Evolutionary conservation across 148 eudicot species (phyloP), one percentile per base, ranked within the genome.

Genomic region (Rhododendron simsii): DNA sequence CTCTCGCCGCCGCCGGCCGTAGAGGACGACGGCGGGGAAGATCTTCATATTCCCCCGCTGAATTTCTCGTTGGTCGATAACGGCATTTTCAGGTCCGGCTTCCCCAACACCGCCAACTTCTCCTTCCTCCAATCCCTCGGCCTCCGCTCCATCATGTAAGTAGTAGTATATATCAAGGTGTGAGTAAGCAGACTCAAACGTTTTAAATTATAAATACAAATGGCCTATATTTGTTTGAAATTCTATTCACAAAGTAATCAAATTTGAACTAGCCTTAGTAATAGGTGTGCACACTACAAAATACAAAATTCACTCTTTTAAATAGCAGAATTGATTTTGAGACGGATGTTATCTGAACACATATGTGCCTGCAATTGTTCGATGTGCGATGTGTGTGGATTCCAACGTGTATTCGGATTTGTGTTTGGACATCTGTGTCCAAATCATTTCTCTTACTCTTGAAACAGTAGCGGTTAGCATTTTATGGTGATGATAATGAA

Each of bases 81-180:
- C 82, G 99, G 98, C 88, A 89, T 96, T 61, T 96, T 91, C 83
- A 91, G 99, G 37, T 96, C 99, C 14, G 98, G 99, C 6, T 96
- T 95, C 78, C 99, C 99, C 0, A 94, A 95, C 73, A 71, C 84
- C 18, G 83, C 92, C 63, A 95, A 96, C 87, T 94, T 96, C 90
- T 41, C 93, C 75, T 94, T 94, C 81, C 90, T 96, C 16, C 92
- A 96, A 85, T 88, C 98, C 74, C 89, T 96, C 20, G 94, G 92
- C 79, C 98, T 96, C 51, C 98, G 98, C 37, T 95, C 99, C 11
- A 93, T 96, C 85, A 84, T 96, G 99, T 96, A 78, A 85, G 89
- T 78, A 7, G 1, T 1, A 69, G 3, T 63, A 23, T 21, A 0
- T 23, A n/a, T 23, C 3, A 3, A 61, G 69, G 0, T 21, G 26